Percentiles rank a stretch among this genome's conserved stretches.
These are phyloP conservation scores for Cardamine resedifolia DNA, from an alignment of 345 rosid species.

Conservation along the genomic window DNA sequence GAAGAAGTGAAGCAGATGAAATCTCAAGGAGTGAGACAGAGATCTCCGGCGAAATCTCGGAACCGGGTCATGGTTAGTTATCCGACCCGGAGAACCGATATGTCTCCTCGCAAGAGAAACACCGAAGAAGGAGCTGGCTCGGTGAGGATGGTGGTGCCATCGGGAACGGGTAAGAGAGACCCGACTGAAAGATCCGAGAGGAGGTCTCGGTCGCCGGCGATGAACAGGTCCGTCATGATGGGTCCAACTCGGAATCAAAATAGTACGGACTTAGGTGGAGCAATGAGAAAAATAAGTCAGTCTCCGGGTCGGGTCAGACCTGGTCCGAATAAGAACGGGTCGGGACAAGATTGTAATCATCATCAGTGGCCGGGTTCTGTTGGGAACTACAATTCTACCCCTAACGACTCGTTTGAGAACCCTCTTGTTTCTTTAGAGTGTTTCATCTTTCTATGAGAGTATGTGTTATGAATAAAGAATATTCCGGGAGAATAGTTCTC, in stretches of 20 bases:
- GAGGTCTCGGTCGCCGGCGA: constrained; percentile 69
- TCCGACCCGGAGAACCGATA: constrained; percentile 52
- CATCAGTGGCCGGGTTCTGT: constrained; percentile 7
- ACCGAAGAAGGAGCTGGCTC: constrained; percentile 31
- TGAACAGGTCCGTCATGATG: constrained; percentile 48
- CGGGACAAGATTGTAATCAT: constrained; percentile 16
- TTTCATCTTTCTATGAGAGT: constrained; percentile 67
- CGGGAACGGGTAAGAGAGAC: constrained; percentile 44
- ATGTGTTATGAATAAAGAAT: background rate
- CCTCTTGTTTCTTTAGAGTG: constrained; percentile 88
- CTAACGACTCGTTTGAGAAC: constrained; percentile 66
- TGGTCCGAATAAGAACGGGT: constrained; percentile 36
- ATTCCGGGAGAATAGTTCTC: constrained; percentile 2
- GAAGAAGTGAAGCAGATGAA: constrained; percentile 39
- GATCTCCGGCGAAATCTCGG: constrained; percentile 38
- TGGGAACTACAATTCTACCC: background rate
- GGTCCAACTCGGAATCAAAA: constrained; percentile 2
- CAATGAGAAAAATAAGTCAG: constrained; percentile 45
- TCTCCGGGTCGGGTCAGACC: constrained; percentile 65
- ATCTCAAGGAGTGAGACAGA: constrained; percentile 23
- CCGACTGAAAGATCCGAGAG: constrained; percentile 59
- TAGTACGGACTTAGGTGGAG: constrained; percentile 41
- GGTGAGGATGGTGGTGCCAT: constrained; percentile 40
- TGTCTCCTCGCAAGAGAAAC: constrained; percentile 50
- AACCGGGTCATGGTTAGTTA: constrained; percentile 31